phyloP scores from a whole-genome alignment of 2,329 filamentous ascomycete species.

The Gaeumannomyces sp. region DNA sequence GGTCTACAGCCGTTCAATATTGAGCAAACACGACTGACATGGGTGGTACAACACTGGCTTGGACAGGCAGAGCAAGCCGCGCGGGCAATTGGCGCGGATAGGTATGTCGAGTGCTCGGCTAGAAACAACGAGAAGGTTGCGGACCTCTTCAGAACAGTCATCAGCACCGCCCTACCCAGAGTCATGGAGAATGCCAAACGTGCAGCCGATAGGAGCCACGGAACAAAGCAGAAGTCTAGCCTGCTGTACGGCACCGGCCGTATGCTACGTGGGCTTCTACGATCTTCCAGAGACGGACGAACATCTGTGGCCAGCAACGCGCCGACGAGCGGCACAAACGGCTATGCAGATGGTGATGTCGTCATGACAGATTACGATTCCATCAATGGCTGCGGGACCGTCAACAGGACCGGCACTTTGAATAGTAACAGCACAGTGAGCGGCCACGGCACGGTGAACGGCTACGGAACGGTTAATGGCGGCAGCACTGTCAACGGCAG shows the following conservation, averaged over 20 bases:
- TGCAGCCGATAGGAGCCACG: conserved; percentile 1
- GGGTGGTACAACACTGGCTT: too few relatives aligned
- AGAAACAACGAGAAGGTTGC: conserved; percentile 15
- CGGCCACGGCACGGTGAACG: background rate
- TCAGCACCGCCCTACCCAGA: conserved; percentile 1
- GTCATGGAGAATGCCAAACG: conserved; percentile 7
- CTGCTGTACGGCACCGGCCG: conserved; percentile 5
- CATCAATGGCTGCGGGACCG: background rate
- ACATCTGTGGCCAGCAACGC: background rate
- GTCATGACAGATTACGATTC: background rate
- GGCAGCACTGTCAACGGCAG: background rate
- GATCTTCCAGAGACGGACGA: background rate
- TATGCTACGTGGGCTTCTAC: background rate
- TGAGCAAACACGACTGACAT: background rate
- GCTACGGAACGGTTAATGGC: background rate
- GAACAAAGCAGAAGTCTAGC: background rate
- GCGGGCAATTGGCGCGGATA: conserved; percentile 10
- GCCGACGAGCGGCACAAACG: too few relatives aligned
- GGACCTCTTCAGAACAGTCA: conserved; percentile 12
- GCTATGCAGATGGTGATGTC: background rate
- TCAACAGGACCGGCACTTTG: background rate
- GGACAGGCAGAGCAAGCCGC: conserved; percentile 11
- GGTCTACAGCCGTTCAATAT: background rate
- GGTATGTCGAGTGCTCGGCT: conserved; percentile 19
- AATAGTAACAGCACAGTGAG: background rate